Evolutionary conservation across 495 filamentous ascomycete species (phyloP).

Genomic region (Talaromyces thailandensis): DNA sequence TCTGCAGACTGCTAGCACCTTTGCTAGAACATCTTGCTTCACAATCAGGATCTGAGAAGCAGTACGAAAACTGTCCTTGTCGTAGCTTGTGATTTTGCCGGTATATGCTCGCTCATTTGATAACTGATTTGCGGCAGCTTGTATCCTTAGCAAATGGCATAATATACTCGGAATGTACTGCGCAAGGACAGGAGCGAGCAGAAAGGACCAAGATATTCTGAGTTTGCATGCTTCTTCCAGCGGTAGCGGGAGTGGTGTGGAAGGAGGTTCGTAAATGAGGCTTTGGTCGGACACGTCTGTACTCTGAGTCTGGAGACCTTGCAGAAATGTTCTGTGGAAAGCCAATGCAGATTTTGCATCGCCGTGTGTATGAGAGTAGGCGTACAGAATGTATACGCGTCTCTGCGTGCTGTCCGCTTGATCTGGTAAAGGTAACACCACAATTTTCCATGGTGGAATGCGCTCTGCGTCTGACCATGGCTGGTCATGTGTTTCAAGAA

Average conservation of each 20-base stretch:
- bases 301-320: conserved; percentile 3
- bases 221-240: conserved; percentile 10
- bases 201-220: conserved; percentile 8
- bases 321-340: conserved; percentile 12
- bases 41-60: conserved; percentile 8
- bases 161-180: conserved; percentile 5
- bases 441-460: conserved; percentile 12
- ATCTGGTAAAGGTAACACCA: conserved; percentile 8
- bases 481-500: conserved; percentile 8
- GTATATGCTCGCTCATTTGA: not conserved
- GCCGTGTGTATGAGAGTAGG: conserved; percentile 13
- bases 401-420: not conserved
- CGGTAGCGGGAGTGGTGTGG: conserved; percentile 6
- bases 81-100: conserved; percentile 5
- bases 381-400: conserved; percentile 9
- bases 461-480: conserved; percentile 7
- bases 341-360: conserved; percentile 12
- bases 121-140: not conserved
- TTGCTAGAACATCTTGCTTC: not conserved
- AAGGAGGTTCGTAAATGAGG: not conserved
- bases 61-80: conserved; percentile 7
- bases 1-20: conserved; percentile 7
- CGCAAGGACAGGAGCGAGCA: conserved; percentile 8
- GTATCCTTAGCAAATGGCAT: not conserved
- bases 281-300: not conserved